Conservation (phyloP, 345 rosid genomes). For the Trapa bicornis region DNA sequence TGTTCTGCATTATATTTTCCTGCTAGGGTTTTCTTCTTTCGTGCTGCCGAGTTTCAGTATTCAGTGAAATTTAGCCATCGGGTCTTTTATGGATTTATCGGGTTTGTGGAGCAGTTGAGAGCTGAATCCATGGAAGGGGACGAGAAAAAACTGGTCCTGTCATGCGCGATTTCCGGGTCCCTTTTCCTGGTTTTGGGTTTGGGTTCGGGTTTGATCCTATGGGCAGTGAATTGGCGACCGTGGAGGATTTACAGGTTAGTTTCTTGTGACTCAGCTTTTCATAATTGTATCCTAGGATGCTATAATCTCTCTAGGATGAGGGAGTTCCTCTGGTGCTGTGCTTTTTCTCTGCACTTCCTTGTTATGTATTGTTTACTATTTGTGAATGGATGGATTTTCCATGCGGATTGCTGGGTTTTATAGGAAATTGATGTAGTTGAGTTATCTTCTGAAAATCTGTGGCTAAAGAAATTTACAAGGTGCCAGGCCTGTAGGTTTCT, state of each 20-base stretch:
- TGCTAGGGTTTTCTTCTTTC: conserved; percentile 4
- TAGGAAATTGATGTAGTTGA: too few species aligned
- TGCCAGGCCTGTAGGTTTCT: too few species aligned
- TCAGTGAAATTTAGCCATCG: conserved; percentile 3
- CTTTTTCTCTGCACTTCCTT: conserved; percentile 5
- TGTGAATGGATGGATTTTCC: too few species aligned
- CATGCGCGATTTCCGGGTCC: conserved; percentile 76
- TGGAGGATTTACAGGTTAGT: conserved; percentile 90
- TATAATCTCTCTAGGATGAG: too few species aligned
- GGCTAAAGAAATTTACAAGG: too few species aligned
- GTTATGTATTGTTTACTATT: too few species aligned
- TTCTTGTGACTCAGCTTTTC: too few species aligned
- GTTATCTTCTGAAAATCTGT: too few species aligned
- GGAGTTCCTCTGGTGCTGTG: conserved; percentile 1
- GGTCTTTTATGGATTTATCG: conserved; percentile 6
- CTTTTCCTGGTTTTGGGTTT: conserved; percentile 63
- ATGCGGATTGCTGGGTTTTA: too few species aligned
- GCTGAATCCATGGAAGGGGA: conserved; percentile 76
- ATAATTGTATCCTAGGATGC: too few species aligned
- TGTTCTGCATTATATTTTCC: neutral
- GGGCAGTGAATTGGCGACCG: conserved; percentile 98
- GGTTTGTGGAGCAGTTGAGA: conserved; percentile 28
- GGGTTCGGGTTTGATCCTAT: conserved; percentile 70
- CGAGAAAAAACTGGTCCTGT: conserved; percentile 43
- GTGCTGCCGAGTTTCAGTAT: neutral